A percentile compares a stretch with the other conserved stretches of the same genome.
phyloP scores from a whole-genome alignment of 345 rosid genomes.

The Nasturtium officinale region DNA sequence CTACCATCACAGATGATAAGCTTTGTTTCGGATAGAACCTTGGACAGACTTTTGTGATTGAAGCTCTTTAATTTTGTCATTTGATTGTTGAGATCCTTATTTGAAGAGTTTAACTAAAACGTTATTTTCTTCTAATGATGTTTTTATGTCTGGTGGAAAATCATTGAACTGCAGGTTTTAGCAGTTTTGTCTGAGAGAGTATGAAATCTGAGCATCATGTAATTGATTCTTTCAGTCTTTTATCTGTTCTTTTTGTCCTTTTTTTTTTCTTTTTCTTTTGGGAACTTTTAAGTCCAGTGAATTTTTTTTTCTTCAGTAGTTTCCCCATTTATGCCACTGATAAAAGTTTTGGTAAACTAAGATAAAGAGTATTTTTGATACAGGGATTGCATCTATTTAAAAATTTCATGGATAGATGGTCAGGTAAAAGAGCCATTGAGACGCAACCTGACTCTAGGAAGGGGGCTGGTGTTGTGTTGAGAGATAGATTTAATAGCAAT shows the following conservation, averaged over 20 bases:
- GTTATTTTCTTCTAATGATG: neutral
- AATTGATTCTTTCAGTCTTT: neutral
- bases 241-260: neutral
- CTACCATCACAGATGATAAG: neutral
- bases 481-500: constrained; percentile 60
- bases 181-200: neutral
- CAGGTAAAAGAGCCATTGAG: constrained; percentile 64
- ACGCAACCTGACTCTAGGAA: constrained; percentile 53
- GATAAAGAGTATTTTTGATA: constrained; percentile 6
- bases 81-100: constrained; percentile 1
- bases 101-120: neutral
- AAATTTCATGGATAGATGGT: constrained; percentile 68
- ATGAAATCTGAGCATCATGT: neutral
- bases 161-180: neutral
- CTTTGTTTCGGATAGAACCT: neutral
- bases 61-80: neutral
- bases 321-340: neutral
- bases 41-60: constrained; percentile 3
- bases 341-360: neutral
- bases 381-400: constrained; percentile 44
- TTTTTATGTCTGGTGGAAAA: neutral
- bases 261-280: neutral
- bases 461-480: constrained; percentile 56
- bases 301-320: neutral
- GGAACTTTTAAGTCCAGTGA: neutral